Evolutionary conservation across 345 rosid genomes (phyloP).

Genomic region (Ricinus communis): DNA sequence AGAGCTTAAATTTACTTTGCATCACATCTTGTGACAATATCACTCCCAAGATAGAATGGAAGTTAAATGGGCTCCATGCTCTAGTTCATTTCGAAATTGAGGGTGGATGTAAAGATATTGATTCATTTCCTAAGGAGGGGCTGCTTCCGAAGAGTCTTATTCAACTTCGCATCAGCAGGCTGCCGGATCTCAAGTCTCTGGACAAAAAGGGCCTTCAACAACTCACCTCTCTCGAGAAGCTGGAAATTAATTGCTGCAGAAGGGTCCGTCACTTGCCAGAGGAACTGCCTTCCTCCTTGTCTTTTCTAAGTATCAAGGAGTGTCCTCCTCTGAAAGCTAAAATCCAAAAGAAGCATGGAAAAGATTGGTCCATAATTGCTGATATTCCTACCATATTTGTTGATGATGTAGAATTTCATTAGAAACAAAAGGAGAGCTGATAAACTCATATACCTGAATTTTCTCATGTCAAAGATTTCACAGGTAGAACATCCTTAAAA

Average conservation of each 20-base stretch:
- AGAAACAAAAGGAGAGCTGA: neutral
- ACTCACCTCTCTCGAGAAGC: conserved; percentile 13
- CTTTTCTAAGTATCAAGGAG: conserved; percentile 24
- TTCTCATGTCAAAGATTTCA: neutral
- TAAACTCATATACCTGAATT: neutral
- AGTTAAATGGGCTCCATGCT: conserved; percentile 28
- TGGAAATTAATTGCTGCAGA: conserved; percentile 36
- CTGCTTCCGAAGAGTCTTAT: conserved; percentile 29
- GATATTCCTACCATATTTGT: neutral
- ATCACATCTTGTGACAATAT: conserved; percentile 34
- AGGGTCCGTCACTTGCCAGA: conserved; percentile 30
- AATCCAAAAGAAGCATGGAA: neutral
- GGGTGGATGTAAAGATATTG: conserved; percentile 26
- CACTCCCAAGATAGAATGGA: conserved; percentile 30
- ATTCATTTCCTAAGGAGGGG: conserved; percentile 39
- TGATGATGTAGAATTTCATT: neutral
- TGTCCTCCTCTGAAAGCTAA: conserved; percentile 18
- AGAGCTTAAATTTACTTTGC: conserved; percentile 26
- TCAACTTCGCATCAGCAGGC: conserved; percentile 29
- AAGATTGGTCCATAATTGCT: neutral
- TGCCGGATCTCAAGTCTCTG: conserved; percentile 22
- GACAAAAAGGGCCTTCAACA: conserved; percentile 17
- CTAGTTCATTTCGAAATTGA: conserved; percentile 37
- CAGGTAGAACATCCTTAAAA: neutral
- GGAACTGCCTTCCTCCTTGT: conserved; percentile 36